Percentiles rank a stretch among this genome's conserved stretches.
Conservation (phyloP, 2,329 filamentous ascomycete species). For the Lasiodiplodia sp. region DNA sequence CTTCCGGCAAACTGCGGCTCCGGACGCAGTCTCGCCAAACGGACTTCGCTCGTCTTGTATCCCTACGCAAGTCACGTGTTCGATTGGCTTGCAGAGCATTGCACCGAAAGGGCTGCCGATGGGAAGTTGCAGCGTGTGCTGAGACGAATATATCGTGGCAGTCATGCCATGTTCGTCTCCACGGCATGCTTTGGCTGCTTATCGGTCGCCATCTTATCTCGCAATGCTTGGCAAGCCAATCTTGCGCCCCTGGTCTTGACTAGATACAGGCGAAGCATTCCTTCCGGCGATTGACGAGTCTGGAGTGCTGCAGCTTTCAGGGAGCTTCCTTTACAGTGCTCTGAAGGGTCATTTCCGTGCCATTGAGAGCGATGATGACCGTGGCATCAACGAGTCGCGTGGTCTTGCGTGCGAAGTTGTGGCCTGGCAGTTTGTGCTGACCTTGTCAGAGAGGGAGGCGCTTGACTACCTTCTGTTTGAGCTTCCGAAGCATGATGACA, state of each 20-base stretch:
- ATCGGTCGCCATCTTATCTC: not conserved
- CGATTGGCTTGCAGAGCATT: not conserved
- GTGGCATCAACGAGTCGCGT: conserved; percentile 71
- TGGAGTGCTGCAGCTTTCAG: conserved; percentile 2
- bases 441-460: conserved; percentile 74
- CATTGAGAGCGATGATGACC: conserved; percentile 65
- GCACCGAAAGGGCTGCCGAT: not conserved
- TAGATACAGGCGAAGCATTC: not conserved
- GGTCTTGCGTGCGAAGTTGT: conserved; percentile 81
- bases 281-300: not conserved
- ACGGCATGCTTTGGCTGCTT: not conserved
- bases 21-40: conserved; percentile 1
- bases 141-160: not conserved
- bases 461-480: conserved; percentile 79
- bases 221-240: not conserved
- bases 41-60: not conserved
- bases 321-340: conserved; percentile 57
- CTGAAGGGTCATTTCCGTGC: conserved; percentile 77
- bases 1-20: conserved; percentile 14
- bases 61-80: not conserved
- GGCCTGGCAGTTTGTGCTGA: conserved; percentile 78
- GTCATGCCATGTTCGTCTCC: not conserved
- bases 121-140: not conserved
- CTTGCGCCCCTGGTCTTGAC: not conserved
- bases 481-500: conserved; percentile 57